Percentiles rank a stretch among this genome's conserved stretches.
Evolutionary conservation across 2,329 filamentous ascomycete genomes (phyloP).

Genomic region (Emergomyces africanus): DNA sequence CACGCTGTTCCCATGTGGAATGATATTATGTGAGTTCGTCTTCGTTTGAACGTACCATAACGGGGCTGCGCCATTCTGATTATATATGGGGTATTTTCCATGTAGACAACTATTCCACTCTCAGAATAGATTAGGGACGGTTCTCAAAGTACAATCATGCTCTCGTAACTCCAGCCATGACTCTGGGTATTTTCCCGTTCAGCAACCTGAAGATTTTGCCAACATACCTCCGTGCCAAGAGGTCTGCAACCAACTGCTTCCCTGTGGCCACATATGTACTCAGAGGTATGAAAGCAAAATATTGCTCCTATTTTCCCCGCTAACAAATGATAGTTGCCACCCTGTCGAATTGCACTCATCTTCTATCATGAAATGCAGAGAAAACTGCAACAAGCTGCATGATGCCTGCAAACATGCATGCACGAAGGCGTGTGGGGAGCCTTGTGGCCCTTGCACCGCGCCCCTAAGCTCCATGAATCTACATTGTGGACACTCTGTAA

Average conservation of each 20-base stretch:
- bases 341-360: slow-evolving; percentile 11
- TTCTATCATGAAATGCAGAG: slow-evolving; percentile 8
- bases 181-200: slow-evolving; percentile 6
- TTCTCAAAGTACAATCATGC: slow-evolving; percentile 14
- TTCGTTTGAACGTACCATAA: not conserved
- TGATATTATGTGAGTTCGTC: slow-evolving; percentile 11
- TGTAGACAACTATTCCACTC: slow-evolving; percentile 10
- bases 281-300: slow-evolving; percentile 3
- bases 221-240: slow-evolving; percentile 11
- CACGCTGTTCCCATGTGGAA: slow-evolving; percentile 18
- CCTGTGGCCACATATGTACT: slow-evolving; percentile 15
- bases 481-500: slow-evolving; percentile 10
- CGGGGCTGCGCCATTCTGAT: not conserved
- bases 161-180: slow-evolving; percentile 12
- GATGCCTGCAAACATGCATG: slow-evolving; percentile 11
- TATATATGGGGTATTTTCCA: not conserved
- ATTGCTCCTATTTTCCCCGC: not conserved
- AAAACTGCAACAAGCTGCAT: slow-evolving; percentile 10
- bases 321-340: slow-evolving; percentile 10
- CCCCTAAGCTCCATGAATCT: slow-evolving; percentile 7
- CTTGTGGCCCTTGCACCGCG: slow-evolving; percentile 10
- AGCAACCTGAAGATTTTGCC: slow-evolving; percentile 14
- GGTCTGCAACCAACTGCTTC: slow-evolving; percentile 12
- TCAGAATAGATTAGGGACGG: slow-evolving; percentile 12
- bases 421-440: slow-evolving; percentile 11